Evolutionary conservation across 1,139 yeast genomes (phyloP).

Genomic region (Hyphopichia wangnamkhiaoensis): DNA sequence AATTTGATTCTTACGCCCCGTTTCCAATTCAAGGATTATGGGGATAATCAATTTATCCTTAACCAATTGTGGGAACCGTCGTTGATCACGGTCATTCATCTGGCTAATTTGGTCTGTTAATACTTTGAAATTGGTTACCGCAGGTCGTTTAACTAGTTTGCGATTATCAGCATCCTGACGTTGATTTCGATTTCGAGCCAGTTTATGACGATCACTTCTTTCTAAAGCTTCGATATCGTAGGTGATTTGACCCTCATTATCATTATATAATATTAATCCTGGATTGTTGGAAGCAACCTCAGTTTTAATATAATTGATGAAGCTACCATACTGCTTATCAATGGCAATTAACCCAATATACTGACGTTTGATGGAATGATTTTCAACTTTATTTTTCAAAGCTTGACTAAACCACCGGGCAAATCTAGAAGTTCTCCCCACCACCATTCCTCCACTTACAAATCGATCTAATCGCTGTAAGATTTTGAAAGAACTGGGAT

Average conservation of each 20-base stretch:
- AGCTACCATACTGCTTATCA: background rate
- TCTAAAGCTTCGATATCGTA: constrained; percentile 13
- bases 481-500: constrained; percentile 16
- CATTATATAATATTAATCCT: constrained; percentile 10
- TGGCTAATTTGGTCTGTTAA: background rate
- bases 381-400: constrained; percentile 3
- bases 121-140: constrained; percentile 1
- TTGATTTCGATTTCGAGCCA: background rate
- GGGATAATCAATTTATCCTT: constrained; percentile 16
- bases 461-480: constrained; percentile 25
- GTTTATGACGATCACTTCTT: constrained; percentile 11
- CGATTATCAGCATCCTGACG: background rate
- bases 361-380: background rate
- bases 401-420: constrained; percentile 14
- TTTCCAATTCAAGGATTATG: constrained; percentile 19
- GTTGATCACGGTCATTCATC: background rate
- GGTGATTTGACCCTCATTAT: constrained; percentile 14
- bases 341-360: constrained; percentile 22
- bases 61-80: constrained; percentile 15
- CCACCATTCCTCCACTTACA: constrained; percentile 27
- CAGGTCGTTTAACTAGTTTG: background rate
- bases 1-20: constrained; percentile 29
- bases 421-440: constrained; percentile 20
- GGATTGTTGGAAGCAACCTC: constrained; percentile 4
- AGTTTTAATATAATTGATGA: background rate